These are phyloP conservation scores for Astrocystis sublimbata DNA, from an alignment of 495 filamentous ascomycete genomes.

Conservation along the genomic window DNA sequence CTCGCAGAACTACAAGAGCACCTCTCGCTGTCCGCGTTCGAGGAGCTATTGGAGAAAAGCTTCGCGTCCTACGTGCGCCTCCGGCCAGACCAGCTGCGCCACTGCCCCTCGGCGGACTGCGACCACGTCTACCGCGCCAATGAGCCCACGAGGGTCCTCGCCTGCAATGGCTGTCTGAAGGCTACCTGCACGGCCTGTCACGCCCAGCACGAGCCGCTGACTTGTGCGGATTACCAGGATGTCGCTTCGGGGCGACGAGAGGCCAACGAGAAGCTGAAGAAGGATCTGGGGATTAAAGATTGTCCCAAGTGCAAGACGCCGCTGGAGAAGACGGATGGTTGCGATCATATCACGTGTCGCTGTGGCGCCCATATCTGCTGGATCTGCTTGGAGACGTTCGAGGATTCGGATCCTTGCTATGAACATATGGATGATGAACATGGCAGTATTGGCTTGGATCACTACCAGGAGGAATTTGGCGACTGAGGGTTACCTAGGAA, in stretches of 20 bases:
- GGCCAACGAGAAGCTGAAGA: slow-evolving; percentile 32
- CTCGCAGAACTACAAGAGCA: slow-evolving; percentile 38
- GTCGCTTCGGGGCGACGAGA: slow-evolving; percentile 28
- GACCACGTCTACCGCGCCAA: slow-evolving; percentile 40
- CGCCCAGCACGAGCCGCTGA: slow-evolving; percentile 35
- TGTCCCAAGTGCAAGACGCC: slow-evolving; percentile 44
- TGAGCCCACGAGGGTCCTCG: slow-evolving; percentile 23
- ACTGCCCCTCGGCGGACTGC: slow-evolving; percentile 48
- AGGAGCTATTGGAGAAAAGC: slow-evolving; percentile 40
- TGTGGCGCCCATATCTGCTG: slow-evolving; percentile 55
- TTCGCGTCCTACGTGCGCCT: slow-evolving; percentile 41
- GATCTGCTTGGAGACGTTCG: slow-evolving; percentile 35
- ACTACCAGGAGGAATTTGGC: background rate
- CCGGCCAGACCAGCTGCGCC: slow-evolving; percentile 33
- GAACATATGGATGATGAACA: slow-evolving; percentile 9
- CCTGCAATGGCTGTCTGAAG: slow-evolving; percentile 40
- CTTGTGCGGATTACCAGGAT: slow-evolving; percentile 40
- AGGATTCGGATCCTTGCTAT: slow-evolving; percentile 5
- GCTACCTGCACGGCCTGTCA: slow-evolving; percentile 43
- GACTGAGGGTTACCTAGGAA: too few species aligned
- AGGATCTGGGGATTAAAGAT: slow-evolving; percentile 33
- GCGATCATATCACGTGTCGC: slow-evolving; percentile 54
- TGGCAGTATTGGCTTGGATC: background rate
- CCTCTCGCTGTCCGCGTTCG: slow-evolving; percentile 38
- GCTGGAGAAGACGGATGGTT: slow-evolving; percentile 50